Evolutionary conservation across 1,139 yeast species (phyloP).

Genomic region (Candida tropicalis): DNA sequence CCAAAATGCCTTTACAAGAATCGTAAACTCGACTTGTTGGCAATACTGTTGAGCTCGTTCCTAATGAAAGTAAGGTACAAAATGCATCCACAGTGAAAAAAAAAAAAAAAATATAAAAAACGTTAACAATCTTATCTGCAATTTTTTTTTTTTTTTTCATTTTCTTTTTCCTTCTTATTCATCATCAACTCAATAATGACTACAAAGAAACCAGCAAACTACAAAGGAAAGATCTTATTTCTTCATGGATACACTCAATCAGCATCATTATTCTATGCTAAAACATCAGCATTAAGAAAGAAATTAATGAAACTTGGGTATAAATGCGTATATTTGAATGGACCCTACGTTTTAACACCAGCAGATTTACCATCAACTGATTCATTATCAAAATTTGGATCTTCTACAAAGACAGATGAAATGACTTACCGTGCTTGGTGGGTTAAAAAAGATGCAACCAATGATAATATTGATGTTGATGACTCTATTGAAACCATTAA

Average conservation of each 20-base stretch:
- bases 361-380: constrained; percentile 67
- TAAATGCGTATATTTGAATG: constrained; percentile 77
- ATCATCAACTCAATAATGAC: constrained; percentile 10
- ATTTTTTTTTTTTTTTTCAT: not conserved
- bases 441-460: constrained; percentile 27
- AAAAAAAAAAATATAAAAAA: too few species aligned
- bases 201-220: constrained; percentile 8
- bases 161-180: too few species aligned
- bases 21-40: too few species aligned
- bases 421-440: constrained; percentile 41
- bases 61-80: too few species aligned
- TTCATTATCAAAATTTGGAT: constrained; percentile 44
- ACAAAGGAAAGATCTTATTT: constrained; percentile 38
- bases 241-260: constrained; percentile 50
- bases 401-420: constrained; percentile 28
- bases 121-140: too few species aligned
- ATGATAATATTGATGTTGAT: constrained; percentile 29
- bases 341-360: constrained; percentile 64
- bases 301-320: constrained; percentile 40
- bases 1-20: too few species aligned
- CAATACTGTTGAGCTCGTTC: too few species aligned
- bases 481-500: constrained; percentile 32
- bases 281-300: constrained; percentile 48
- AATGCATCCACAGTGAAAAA: too few species aligned
- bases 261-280: constrained; percentile 47